Evolutionary conservation across 805 yeast species (phyloP).

Genomic region (Metschnikowia shivogae): DNA sequence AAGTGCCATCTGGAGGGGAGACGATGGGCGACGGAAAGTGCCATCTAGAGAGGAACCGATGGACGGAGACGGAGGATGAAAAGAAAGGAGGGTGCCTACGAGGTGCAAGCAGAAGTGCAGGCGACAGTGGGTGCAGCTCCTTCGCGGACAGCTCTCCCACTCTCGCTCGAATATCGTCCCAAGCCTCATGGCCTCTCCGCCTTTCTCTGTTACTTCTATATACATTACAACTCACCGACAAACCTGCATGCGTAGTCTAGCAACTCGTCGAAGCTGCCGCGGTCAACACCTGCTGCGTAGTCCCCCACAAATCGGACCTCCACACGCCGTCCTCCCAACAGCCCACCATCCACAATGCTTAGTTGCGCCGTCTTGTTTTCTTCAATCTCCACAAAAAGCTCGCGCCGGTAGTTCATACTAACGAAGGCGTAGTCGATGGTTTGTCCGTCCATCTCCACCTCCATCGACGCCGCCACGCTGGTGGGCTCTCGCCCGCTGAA

Average conservation of each 20-base stretch:
- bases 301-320: conserved; percentile 30
- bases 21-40: too few relatives aligned
- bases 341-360: conserved; percentile 53
- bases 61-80: too few relatives aligned
- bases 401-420: conserved; percentile 40
- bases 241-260: conserved; percentile 21
- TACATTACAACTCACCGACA: conserved; percentile 14
- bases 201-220: background rate
- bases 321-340: conserved; percentile 48
- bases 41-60: too few relatives aligned
- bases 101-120: too few relatives aligned
- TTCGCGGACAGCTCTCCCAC: too few relatives aligned
- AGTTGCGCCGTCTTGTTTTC: conserved; percentile 37
- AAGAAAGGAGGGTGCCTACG: too few relatives aligned
- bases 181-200: background rate
- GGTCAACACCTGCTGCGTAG: conserved; percentile 11
- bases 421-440: conserved; percentile 44
- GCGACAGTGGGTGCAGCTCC: too few relatives aligned
- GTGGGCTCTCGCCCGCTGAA: conserved; percentile 36
- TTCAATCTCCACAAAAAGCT: conserved; percentile 38
- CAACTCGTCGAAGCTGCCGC: conserved; percentile 23
- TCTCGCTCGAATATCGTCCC: background rate
- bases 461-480: conserved; percentile 37
- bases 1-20: too few relatives aligned
- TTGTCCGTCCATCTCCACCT: conserved; percentile 34